A percentile compares a stretch with the other conserved stretches of the same genome.
These are phyloP conservation scores for Coccomyxa subellipsoidea DNA, from an alignment of 163 green algal genomes.

Conservation along the genomic window DNA sequence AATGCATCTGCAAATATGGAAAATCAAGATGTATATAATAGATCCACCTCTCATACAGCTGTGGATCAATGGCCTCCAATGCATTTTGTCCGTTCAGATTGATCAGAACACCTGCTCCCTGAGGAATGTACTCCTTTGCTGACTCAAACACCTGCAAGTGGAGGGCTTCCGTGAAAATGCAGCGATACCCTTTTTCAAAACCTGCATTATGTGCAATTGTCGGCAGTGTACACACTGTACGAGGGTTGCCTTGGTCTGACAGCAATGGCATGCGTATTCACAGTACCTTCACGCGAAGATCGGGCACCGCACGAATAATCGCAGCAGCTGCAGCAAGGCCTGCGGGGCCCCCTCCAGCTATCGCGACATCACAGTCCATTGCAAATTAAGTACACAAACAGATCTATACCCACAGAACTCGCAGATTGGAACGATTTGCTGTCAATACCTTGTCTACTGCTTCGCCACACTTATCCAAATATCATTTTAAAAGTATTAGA, in stretches of 20 bases:
- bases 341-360: background rate
- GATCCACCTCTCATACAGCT: background rate
- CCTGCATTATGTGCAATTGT: background rate
- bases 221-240: background rate
- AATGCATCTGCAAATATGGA: background rate
- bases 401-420: too few species aligned
- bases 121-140: background rate
- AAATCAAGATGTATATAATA: background rate
- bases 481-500: too few species aligned
- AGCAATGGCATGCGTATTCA: background rate
- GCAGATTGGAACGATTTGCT: too few species aligned
- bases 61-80: conserved; percentile 1
- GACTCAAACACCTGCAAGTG: background rate
- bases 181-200: too few species aligned
- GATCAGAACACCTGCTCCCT: background rate
- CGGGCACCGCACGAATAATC: background rate
- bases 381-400: background rate
- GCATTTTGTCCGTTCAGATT: conserved; percentile 1
- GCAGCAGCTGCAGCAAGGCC: background rate
- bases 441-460: too few species aligned
- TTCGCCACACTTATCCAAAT: too few species aligned
- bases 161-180: too few species aligned
- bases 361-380: background rate
- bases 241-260: background rate
- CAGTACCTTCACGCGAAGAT: background rate